Conservation (phyloP, 2,329 filamentous ascomycete species). For the Hymenoscyphus scutula region DNA sequence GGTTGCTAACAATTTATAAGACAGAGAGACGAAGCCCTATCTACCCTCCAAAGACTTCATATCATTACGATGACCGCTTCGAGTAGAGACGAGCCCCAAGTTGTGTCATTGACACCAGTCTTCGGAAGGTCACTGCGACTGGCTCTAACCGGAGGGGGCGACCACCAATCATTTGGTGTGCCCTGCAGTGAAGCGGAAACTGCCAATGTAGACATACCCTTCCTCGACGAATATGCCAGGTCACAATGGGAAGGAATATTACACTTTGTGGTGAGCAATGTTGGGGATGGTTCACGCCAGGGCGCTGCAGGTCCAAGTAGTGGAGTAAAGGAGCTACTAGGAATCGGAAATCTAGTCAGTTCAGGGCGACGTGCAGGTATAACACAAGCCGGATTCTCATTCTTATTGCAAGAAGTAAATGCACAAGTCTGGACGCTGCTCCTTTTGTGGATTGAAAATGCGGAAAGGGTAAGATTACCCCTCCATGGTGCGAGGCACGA, state of each 20-base stretch:
- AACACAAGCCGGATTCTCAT: conserved; percentile 90
- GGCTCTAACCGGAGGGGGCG: conserved; percentile 82
- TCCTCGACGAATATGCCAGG: conserved; percentile 81
- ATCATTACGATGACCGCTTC: conserved; percentile 68
- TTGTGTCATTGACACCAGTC: conserved; percentile 74
- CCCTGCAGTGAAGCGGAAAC: conserved; percentile 66
- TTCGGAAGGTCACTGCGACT: conserved; percentile 82
- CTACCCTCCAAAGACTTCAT: conserved; percentile 79
- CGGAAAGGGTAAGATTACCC: conserved; percentile 52
- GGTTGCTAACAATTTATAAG: conserved; percentile 41
- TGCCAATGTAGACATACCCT: conserved; percentile 63
- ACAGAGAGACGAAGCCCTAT: conserved; percentile 80
- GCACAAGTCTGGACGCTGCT: conserved; percentile 96
- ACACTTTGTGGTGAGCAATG: conserved; percentile 87
- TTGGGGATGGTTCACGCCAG: conserved; percentile 52
- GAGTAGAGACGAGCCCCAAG: conserved; percentile 61
- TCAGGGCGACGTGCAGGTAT: conserved; percentile 57
- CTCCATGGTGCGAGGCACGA: neutral
- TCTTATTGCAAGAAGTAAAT: conserved; percentile 91
- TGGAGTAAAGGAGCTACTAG: conserved; percentile 80
- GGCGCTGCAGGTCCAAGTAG: conserved; percentile 59
- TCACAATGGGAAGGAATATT: conserved; percentile 94
- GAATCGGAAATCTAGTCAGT: conserved; percentile 78
- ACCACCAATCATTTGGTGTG: conserved; percentile 87
- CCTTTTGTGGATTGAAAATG: conserved; percentile 87